Base-by-base conservation (phyloP, 225 moss, liverwort and hornwort genomes). In the Polytrichum commune region DNA sequence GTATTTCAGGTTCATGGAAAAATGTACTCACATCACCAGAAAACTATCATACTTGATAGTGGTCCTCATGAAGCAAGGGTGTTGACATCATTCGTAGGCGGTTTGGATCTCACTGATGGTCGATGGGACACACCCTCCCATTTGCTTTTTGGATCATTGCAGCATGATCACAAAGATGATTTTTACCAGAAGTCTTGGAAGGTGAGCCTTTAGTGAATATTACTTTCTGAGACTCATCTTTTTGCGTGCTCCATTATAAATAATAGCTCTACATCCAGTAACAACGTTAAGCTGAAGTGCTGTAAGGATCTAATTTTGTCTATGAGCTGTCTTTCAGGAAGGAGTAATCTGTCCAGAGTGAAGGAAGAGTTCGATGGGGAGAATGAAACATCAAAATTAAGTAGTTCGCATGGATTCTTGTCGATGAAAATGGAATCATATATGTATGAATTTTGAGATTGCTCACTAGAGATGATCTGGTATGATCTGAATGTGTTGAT, bases 81-180 rank as follows among this genome's bases (percentile, higher is more conserved):
- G 0, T 60, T 88, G 61, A 79, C 26, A 53, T 79, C 81, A 62
- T 88, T 77, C 7, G 80, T 88, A 8, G 87, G 87, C 0, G 87
- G 87, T 27, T 29, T 88, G 65, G 87, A 88, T 75, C 75, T 88
- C 8, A 76, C 76, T 4, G 65, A 70, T 23, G 87, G 87, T 55
- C 81, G 87, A 18, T 88, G 87, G 87, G 87, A 88, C 63, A 88
- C 87, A 0, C 87, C 87, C 8, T 73, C 87, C 27, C 87, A 88
- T 69, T 62, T 24, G 16, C 82, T 88, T 27, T 88, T 88, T 63
- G n/a, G 77, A 1, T 84, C 87, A 20, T 73, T 88, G 67, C 27
- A 77, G 22, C 58, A 63, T 5, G 87, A 88, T 22, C 87, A 88
- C 30, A 77, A 79, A 57, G 5, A 71, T 63, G 87, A 88, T 57